Evolutionary conservation across 1,139 yeast genomes (phyloP), one percentile per base, ranked within the genome.

Genomic region (Wickerhamomyces sp.): DNA sequence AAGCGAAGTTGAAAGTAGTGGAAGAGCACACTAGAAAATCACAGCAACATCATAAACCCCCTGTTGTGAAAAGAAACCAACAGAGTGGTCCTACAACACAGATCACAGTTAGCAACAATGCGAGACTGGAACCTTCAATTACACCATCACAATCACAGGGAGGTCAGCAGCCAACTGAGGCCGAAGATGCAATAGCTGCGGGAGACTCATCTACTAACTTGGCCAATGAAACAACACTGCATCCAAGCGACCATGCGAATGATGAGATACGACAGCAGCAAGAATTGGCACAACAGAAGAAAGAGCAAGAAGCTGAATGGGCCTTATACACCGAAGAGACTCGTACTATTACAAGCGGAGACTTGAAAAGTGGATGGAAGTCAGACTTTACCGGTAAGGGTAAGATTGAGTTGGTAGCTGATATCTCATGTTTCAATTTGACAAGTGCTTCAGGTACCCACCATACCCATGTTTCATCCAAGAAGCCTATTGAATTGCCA

Each of bases 311-410:
- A 37, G 55, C 56, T n/a, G 64, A 63, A 21, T 59, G 63, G 18
- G 64, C 75, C 17, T 55, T 83, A 13, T 81, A 74, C 49, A 63
- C 81, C 7, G 94, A 88, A 55, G 96, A 88, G 53, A 72, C 75
- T 1, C 70, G 92, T 33, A 77, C 86, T 2, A 69, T 92, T 12
- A 75, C 82, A 13, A 76, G 79, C 40, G 96, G 96, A 7, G 95
- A 86, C 44, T 63, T 88, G 55, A 86, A 84, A 58, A 71, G 76
- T 19, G 98, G 98, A 6, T 92, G 98, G 98, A 92, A 92, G 60
- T 79, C 95, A 0, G 97, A 94, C 61, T 90, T 83, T 58, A 63
- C 78, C 14, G 84, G 79, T 26, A 68, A 70, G 29, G 97, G 97
- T 7, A 71, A 74, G 43, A 81, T 89, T 41, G 96, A 88, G 61